Base-by-base conservation (phyloP, 2,329 filamentous ascomycete species). In the Pseudogymnoascus sp. region DNA sequence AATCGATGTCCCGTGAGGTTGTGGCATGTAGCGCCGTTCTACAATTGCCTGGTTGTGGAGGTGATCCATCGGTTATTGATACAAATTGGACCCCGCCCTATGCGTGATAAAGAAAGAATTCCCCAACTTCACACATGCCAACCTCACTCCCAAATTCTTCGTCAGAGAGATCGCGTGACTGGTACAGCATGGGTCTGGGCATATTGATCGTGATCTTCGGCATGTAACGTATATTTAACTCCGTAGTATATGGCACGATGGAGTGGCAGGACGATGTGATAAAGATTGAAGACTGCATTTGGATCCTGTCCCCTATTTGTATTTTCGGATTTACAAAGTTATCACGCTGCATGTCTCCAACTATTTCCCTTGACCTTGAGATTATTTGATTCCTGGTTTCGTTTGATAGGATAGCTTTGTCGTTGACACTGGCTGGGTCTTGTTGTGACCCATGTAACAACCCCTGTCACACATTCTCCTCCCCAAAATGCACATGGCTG, bases 401-500 rank as follows among this genome's bases (percentile, higher is more conserved):
- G n/a, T 55, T 35, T 55, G 49, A 22, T 55, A 49, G 19, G 49
- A 22, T 33, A 22, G 4, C 39, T 8, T 41, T 14, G 22, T 30
- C 14, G 14, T 49, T 49, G 23, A 49, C 42, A 28, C 22, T 2
- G n/a, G 12, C 14, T 49, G 42, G 23, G 42, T 49, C 42, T 12
- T 19, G 28, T 55, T 4, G 9, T 33, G 49, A 33, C n/a, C 28
- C 49, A 55, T 55, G 23, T 55, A 55, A 35, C 28, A 55, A 55
- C 16, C 49, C 49, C 49, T 55, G 49, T 55, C 28, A 35, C 28
- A 33, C n/a, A 25, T 30, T 55, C 49, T 19, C 25, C 45, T 52
- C n/a, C n/a, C 49, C 49, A 35, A 19, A 55, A 35, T 22, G 49
- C 28, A 55, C 49, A 55, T 35, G 49, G 49, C 49, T 55, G 49